Evolutionary conservation across 768 basidiomycete species (phyloP), one percentile per base, ranked within the genome.

Genomic region (Holtermanniella nyarrowii): DNA sequence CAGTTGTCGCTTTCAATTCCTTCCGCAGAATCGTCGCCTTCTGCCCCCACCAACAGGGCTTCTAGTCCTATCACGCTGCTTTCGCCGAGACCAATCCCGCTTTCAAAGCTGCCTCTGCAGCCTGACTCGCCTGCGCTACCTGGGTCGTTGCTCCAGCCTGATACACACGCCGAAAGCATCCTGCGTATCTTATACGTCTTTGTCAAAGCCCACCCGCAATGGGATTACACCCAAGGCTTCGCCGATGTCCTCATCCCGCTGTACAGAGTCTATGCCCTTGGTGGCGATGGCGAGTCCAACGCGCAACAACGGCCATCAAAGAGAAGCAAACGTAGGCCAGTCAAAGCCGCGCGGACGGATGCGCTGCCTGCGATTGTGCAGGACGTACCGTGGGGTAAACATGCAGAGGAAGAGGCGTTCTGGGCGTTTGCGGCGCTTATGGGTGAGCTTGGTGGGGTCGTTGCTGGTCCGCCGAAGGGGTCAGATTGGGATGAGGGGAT

Each of bases 341-440:
- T 13, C 3, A 23, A 39, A 10, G 12, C 7, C 2, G 23, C 49
- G 14, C 12, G 23, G 24, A 4, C 16, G 16, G 25, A 41, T 3
- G 40, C 22, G 2, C 39, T 23, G 1, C 31, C 43, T 23, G 22
- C 25, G 44, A 23, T 43, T n/a, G n/a, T 31, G n/a, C 43, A 43
- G n/a, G 49, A 40, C 1, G 31, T 16, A 7, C 31, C 31, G 31
- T 48, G 50, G 50, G n/a, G 26, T 12, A 25, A 44, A 24, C 43
- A 53, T 20, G 58, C 59, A 5, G 67, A 69, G 44, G 61, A 58
- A n/a, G 61, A 64, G 37, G 54, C 62, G 14, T 69, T 62, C 41
- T 63, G 63, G 63, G 57, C 57, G 3, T 56, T 66, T 18, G 49
- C 56, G 3, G 58, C 52, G 18, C 24, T 69, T 11, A 57, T 69